Conservation (phyloP, 176 grass and related monocot genomes). For the Eleusine coracana region DNA sequence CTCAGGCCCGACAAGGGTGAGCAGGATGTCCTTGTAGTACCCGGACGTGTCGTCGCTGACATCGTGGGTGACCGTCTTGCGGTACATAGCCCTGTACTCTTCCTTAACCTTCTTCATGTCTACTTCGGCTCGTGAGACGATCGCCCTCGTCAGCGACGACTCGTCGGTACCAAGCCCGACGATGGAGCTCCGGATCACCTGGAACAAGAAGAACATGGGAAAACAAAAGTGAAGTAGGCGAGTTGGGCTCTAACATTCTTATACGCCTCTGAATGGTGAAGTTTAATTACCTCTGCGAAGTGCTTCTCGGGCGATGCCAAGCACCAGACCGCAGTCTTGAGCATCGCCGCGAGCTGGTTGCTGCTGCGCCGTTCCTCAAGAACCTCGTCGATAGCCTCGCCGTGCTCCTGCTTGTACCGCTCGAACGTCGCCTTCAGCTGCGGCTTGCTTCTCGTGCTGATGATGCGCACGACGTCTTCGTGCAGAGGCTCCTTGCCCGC, state of each 20-base stretch:
- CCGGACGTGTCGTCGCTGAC: conserved; percentile 68
- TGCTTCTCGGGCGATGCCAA: conserved; percentile 80
- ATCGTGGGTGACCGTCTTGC: conserved; percentile 56
- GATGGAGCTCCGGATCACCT: too few species aligned
- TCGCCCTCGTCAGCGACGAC: conserved; percentile 64
- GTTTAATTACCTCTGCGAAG: conserved; percentile 62
- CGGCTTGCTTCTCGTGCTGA: conserved; percentile 77
- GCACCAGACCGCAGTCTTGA: conserved; percentile 75
- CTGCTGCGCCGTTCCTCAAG: conserved; percentile 32
- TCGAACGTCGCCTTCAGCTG: conserved; percentile 71
- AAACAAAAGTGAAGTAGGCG: background rate
- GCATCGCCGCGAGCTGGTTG: conserved; percentile 51
- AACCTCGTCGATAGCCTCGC: conserved; percentile 70
- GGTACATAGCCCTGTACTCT: conserved; percentile 71
- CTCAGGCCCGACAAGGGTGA: conserved; percentile 68
- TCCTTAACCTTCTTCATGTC: conserved; percentile 84
- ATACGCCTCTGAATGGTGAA: background rate
- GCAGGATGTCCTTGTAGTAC: conserved; percentile 63
- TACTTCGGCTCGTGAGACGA: conserved; percentile 68
- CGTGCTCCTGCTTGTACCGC: conserved; percentile 56
- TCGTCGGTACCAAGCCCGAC: conserved; percentile 58
- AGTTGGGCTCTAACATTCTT: background rate
- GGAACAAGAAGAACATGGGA: background rate
- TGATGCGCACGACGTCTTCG: conserved; percentile 60
- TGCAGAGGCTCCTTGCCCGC: conserved; percentile 46